These are phyloP conservation scores for Phytophthora agathidicida DNA, from an alignment of 352 stramenopile species.

Conservation along the genomic window DNA sequence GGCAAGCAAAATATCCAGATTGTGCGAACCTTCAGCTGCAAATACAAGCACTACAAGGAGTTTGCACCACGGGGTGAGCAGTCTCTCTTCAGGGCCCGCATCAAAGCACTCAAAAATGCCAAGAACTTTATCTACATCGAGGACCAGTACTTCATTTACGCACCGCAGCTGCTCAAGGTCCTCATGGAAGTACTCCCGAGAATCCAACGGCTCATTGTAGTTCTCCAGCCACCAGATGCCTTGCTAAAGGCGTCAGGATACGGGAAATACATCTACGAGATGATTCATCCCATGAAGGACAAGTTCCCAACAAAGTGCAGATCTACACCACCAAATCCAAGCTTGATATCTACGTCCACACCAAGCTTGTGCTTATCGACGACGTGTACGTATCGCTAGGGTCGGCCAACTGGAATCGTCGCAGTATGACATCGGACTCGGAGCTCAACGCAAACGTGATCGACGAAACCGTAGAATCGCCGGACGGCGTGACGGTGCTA, in stretches of 20 bases:
- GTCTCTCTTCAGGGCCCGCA: slow-evolving; percentile 48
- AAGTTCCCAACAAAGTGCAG: slow-evolving; percentile 30
- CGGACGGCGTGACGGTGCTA: slow-evolving; percentile 38
- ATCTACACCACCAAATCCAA: slow-evolving; percentile 52
- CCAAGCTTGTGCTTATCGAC: slow-evolving; percentile 62
- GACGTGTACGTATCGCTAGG: slow-evolving; percentile 67
- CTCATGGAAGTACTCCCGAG: slow-evolving; percentile 50
- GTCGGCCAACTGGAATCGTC: slow-evolving; percentile 70
- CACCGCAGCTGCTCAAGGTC: slow-evolving; percentile 48
- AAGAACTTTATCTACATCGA: slow-evolving; percentile 45
- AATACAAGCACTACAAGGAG: slow-evolving; percentile 50
- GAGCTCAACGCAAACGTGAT: slow-evolving; percentile 65
- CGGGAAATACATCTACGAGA: slow-evolving; percentile 63
- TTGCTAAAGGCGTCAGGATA: slow-evolving; percentile 37
- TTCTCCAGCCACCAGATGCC: slow-evolving; percentile 36
- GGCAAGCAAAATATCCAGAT: slow-evolving; percentile 53
- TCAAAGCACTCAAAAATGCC: slow-evolving; percentile 51
- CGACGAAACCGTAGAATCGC: slow-evolving; percentile 38
- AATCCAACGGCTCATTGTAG: slow-evolving; percentile 56
- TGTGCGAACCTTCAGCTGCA: slow-evolving; percentile 65
- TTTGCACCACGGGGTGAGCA: slow-evolving; percentile 61
- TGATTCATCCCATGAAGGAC: slow-evolving; percentile 46
- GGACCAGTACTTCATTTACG: slow-evolving; percentile 42
- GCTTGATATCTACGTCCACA: slow-evolving; percentile 56
- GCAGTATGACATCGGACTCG: slow-evolving; percentile 54